These are phyloP conservation scores for Coniochaeta prunicola DNA, from an alignment of 2,329 filamentous ascomycete genomes.

Conservation along the genomic window DNA sequence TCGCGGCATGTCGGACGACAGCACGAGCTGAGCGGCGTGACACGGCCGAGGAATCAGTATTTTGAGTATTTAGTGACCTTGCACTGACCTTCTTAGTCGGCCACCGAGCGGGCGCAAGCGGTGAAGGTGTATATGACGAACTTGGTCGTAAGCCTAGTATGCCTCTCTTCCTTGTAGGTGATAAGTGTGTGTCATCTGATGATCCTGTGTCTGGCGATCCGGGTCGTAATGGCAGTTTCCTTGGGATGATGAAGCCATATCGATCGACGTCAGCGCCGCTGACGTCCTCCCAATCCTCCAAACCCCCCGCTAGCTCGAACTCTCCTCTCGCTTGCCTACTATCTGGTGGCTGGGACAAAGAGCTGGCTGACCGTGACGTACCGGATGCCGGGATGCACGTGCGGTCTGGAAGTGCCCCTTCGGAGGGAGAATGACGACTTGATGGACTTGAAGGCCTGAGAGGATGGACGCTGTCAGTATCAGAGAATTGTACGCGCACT, in stretches of 20 bases:
- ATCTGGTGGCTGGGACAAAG: conserved; percentile 36
- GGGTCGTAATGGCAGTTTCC: conserved; percentile 32
- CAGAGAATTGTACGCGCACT: conserved; percentile 12
- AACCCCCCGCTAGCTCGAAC: conserved; percentile 47
- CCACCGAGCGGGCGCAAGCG: conserved; percentile 30
- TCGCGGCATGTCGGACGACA: conserved; percentile 49
- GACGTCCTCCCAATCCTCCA: conserved; percentile 63
- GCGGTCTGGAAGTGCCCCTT: conserved; percentile 14
- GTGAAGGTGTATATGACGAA: conserved; percentile 24
- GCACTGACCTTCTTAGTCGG: conserved; percentile 50
- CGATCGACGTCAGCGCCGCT: conserved; percentile 55
- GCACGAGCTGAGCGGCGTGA: conserved; percentile 48
- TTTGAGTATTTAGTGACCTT: conserved; percentile 51
- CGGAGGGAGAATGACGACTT: conserved; percentile 3
- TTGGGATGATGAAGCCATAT: conserved; percentile 57
- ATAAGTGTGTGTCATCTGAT: conserved; percentile 24
- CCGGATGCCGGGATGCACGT: conserved; percentile 19
- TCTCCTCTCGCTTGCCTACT: conserved; percentile 25
- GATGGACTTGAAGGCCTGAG: not conserved
- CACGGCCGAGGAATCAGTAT: conserved; percentile 41
- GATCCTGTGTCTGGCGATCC: conserved; percentile 35
- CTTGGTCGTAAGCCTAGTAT: conserved; percentile 33
- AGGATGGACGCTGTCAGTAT: conserved; percentile 14
- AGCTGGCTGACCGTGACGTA: conserved; percentile 32
- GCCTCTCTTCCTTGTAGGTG: conserved; percentile 35